Conservation (phyloP, 164 flowering plant species). For the Piper longum region DNA sequence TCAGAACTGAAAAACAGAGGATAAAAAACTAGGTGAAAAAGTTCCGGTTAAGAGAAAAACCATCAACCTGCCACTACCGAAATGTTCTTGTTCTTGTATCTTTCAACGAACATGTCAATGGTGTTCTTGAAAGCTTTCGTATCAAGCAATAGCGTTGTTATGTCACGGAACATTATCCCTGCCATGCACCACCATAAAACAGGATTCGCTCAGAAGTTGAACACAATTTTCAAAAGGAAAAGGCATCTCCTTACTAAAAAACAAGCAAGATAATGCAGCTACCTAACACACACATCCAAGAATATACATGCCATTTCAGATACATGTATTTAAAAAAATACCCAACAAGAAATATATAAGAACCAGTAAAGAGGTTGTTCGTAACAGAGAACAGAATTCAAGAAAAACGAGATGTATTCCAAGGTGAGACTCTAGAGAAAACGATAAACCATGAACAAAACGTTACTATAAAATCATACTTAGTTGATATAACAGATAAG, state of each 20-base stretch:
- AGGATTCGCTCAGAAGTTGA: not conserved
- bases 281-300: too few relatives aligned
- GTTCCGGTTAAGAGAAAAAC: too few relatives aligned
- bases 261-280: too few relatives aligned
- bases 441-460: too few relatives aligned
- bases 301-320: not conserved
- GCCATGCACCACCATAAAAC: constrained; percentile 6
- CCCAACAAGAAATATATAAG: too few relatives aligned
- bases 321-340: too few relatives aligned
- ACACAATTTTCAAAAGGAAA: not conserved
- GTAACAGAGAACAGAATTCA: too few relatives aligned
- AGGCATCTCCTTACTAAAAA: too few relatives aligned
- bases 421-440: not conserved
- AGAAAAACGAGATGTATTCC: too few relatives aligned
- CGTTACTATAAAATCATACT: not conserved
- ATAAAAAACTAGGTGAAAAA: not conserved
- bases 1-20: too few relatives aligned
- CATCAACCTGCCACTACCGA: constrained; percentile 80
- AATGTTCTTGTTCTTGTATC: constrained; percentile 65
- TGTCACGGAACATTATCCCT: constrained; percentile 96
- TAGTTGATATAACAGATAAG: too few relatives aligned
- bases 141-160: constrained; percentile 75
- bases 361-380: too few relatives aligned
- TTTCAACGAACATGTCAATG: constrained; percentile 81
- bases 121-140: constrained; percentile 79